Conservation (phyloP, 164 flowering plant genomes). For the Vitis labrusca region DNA sequence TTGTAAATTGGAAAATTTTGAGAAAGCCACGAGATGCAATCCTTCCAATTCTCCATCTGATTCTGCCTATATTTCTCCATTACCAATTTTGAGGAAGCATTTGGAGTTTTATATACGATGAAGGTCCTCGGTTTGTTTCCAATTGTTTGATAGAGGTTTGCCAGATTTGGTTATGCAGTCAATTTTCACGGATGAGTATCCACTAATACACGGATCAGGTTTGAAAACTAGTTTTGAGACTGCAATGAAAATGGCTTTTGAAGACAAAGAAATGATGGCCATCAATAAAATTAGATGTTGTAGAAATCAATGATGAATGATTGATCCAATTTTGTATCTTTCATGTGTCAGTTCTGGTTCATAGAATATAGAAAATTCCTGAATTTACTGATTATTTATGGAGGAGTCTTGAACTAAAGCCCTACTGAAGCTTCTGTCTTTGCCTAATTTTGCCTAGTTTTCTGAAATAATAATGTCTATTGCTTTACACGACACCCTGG, state of each 20-base stretch:
- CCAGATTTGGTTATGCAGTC: no score
- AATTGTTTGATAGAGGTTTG: no score
- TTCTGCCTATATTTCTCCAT: no score
- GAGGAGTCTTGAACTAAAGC: conserved; percentile 95
- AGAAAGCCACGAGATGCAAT: no score
- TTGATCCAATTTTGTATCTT: conserved; percentile 73
- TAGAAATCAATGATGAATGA: conserved; percentile 69
- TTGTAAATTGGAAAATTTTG: no score
- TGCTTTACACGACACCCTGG: conserved; percentile 90
- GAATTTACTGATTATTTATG: conserved; percentile 89
- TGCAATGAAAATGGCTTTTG: conserved; percentile 54
- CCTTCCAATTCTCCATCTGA: no score
- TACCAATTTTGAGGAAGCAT: no score
- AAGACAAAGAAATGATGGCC: conserved; percentile 43
- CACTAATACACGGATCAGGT: conserved; percentile 14
- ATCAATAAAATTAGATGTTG: conserved; percentile 32
- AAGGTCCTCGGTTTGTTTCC: no score
- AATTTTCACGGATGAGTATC: conserved; percentile 51
- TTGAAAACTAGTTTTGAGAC: conserved; percentile 35
- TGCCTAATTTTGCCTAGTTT: conserved; percentile 84
- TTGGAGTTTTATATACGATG: no score
- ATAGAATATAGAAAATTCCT: conserved; percentile 89
- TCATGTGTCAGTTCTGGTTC: conserved; percentile 94
- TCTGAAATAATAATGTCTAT: conserved; percentile 86
- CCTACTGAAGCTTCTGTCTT: conserved; percentile 74